Conservation (phyloP, 176 grass and related monocot genomes). For the Bonia amplexicaulis region DNA sequence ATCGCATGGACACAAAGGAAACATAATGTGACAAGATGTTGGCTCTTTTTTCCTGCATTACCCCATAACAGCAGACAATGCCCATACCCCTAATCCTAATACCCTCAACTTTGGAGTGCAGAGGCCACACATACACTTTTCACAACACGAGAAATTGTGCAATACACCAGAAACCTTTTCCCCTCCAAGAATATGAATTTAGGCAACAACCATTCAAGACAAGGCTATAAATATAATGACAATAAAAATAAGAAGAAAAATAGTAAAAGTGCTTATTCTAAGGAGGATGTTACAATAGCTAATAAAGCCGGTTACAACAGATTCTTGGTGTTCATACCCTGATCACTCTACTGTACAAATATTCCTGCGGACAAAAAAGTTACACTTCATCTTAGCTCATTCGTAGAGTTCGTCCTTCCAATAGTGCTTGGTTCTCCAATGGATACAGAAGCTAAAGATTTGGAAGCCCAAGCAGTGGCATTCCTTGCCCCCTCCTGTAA, state of each 20-base stretch:
- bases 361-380: constrained; percentile 40
- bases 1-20: too few species aligned
- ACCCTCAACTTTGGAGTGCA: neutral
- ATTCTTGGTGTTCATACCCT: constrained; percentile 45
- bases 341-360: constrained; percentile 65
- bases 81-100: neutral
- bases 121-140: neutral
- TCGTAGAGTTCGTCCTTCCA: constrained; percentile 50
- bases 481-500: constrained; percentile 75
- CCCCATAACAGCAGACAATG: neutral
- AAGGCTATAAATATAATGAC: neutral
- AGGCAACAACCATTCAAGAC: too few species aligned
- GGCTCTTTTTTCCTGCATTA: neutral
- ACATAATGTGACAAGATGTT: neutral
- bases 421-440: constrained; percentile 71
- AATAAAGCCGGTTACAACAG: constrained; percentile 54
- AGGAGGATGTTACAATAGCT: constrained; percentile 43
- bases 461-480: constrained; percentile 71
- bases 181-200: constrained; percentile 21
- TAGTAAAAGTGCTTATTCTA: constrained; percentile 36
- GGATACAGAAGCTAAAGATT: constrained; percentile 85
- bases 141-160: neutral
- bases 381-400: constrained; percentile 60
- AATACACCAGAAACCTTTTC: constrained; percentile 12
- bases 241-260: constrained; percentile 8